Percentiles rank a stretch among this genome's conserved stretches.
Conservation (phyloP, 176 grass and related monocot species). For the Phragmites australis region DNA sequence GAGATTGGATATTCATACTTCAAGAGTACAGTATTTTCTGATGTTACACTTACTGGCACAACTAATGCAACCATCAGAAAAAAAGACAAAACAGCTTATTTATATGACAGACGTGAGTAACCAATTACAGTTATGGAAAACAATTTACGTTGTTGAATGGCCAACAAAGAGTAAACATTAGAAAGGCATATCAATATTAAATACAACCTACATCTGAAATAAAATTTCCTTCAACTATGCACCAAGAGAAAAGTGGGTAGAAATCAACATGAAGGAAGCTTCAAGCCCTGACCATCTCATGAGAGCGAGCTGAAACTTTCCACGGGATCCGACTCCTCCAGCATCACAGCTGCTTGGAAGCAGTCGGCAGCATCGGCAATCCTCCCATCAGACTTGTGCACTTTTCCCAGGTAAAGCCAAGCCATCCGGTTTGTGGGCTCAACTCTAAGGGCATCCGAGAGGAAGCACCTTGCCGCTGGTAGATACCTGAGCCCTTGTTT, state of each 20-base stretch:
- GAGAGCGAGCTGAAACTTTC: constrained; percentile 66
- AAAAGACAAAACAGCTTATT: too few relatives aligned
- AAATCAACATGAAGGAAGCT: neutral
- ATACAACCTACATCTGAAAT: neutral
- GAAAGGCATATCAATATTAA: neutral
- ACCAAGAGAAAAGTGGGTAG: neutral
- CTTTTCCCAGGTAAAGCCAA: constrained; percentile 78
- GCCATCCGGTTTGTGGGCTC: constrained; percentile 78
- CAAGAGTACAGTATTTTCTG: too few relatives aligned
- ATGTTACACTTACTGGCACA: too few relatives aligned
- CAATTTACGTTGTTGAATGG: neutral
- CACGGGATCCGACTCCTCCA: constrained; percentile 90
- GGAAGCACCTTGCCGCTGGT: constrained; percentile 76
- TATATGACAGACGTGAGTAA: neutral
- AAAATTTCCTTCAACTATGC: neutral
- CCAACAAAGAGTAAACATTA: neutral
- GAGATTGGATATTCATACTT: too few relatives aligned
- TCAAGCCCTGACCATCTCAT: constrained; percentile 31
- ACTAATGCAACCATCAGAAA: too few relatives aligned
- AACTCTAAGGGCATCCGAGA: constrained; percentile 73
- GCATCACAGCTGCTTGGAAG: constrained; percentile 80
- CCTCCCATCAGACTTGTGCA: constrained; percentile 75
- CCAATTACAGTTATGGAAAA: neutral
- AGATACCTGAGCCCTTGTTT: constrained; percentile 66
- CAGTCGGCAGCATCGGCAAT: constrained; percentile 72